Conservation (phyloP, 371 early-diverging fungal genomes). For the Mucor velutinosus region DNA sequence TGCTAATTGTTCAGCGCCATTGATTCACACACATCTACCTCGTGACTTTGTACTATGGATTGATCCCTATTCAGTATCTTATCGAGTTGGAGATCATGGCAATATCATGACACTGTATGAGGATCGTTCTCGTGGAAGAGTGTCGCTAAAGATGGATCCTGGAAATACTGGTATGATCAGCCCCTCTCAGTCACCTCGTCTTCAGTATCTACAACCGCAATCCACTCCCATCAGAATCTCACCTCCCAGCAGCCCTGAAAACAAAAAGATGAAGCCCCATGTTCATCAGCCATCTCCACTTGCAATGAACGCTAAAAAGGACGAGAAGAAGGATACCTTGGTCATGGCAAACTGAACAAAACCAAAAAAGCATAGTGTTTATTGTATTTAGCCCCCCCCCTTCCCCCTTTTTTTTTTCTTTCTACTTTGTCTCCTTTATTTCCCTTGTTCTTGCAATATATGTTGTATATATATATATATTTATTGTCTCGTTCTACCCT, state of each 20-base stretch:
- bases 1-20: conserved; percentile 33
- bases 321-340: conserved; percentile 14
- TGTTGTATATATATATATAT: background rate
- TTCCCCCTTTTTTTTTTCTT: background rate
- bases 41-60: conserved; percentile 79
- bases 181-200: conserved; percentile 6
- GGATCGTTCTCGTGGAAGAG: conserved; percentile 57
- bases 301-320: conserved; percentile 17
- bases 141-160: conserved; percentile 46
- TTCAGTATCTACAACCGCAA: conserved; percentile 26
- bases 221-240: conserved; percentile 57
- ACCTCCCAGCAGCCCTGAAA: conserved; percentile 55
- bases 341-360: conserved; percentile 18
- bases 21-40: conserved; percentile 59
- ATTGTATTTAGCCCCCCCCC: conserved; percentile 1
- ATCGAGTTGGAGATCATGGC: conserved; percentile 76
- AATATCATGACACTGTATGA: conserved; percentile 68
- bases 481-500: background rate
- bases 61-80: conserved; percentile 75
- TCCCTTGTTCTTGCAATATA: background rate
- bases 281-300: conserved; percentile 33
- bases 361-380: conserved; percentile 2
- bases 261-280: conserved; percentile 27
- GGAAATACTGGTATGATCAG: conserved; percentile 10
- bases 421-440: conserved; percentile 1